Evolutionary conservation across 169 alveolate species (phyloP), one percentile per base, ranked within the genome.

Genomic region (Besnoitia besnoiti): DNA sequence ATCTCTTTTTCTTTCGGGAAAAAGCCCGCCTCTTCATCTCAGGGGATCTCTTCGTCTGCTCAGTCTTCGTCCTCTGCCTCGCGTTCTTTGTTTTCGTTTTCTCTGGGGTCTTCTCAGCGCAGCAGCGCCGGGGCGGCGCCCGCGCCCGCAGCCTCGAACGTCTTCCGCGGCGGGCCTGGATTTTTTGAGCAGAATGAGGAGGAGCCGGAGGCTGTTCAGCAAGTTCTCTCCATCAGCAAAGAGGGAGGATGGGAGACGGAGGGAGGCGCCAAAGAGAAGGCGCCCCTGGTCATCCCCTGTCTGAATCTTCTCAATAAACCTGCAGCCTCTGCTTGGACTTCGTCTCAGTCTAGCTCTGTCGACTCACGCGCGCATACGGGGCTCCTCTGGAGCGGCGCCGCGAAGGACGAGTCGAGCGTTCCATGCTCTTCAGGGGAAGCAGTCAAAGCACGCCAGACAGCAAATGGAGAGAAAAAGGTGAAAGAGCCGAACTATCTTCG

Each of bases 1-100:
- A 42, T 77, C 59, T 77, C 87, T 37, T 77, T 77, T 44, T 77
- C 87, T 77, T 77, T 77, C 40, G 87, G 87, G 30, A 77, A 21
- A 27, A 77, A 77, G 21, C 5, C 87, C 30, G 21, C 59, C 30
- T 24, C 33, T 2, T 77, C 87, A 8, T 8, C 80, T 10, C 40
- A 24, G n/a, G 67, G 67, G 14, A 51, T 51, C 24, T 35, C 55
- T 77, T 21, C 87, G 33, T 77, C 85, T 75, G 8, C 49, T 16
- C 30, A 44, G 44, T 39, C 85, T 75, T 35, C 59, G 33, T 40
- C 87, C 0, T 39, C 61, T 44, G 10, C 87, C 59, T 24, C 40
- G 40, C 55, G 61, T 30, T 16, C 87, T 0, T 42, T 55, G 49
- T 40, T 77, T 39, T 40, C 49, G 14, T 73, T 73, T 8, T 77